phyloP scores from a whole-genome alignment of 768 basidiomycete genomes.

The Sarcomyxa edulis region DNA sequence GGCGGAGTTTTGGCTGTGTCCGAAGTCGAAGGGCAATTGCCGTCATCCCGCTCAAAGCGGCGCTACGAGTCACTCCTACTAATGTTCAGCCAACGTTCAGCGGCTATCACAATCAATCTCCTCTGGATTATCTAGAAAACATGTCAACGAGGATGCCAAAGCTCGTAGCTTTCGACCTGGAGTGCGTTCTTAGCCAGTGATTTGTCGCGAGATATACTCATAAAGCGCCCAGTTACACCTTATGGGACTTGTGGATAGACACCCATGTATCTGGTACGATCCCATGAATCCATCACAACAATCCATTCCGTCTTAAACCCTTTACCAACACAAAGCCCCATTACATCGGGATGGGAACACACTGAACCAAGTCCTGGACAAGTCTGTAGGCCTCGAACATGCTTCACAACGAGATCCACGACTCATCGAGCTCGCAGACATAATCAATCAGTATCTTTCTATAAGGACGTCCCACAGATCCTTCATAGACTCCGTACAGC shows the following conservation, averaged over 20 bases:
- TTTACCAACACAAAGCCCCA: slow-evolving; percentile 32
- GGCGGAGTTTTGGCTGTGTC: too few relatives aligned
- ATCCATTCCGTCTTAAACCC: neutral
- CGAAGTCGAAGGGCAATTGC: too few relatives aligned
- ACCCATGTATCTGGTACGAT: slow-evolving; percentile 57
- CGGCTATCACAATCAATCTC: too few relatives aligned
- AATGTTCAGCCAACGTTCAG: too few relatives aligned
- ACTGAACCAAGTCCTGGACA: slow-evolving; percentile 48
- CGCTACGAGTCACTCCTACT: too few relatives aligned
- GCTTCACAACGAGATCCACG: neutral
- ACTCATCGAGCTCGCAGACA: slow-evolving; percentile 30
- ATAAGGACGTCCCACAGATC: slow-evolving; percentile 71
- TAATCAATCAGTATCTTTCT: slow-evolving; percentile 60
- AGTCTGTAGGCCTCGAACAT: slow-evolving; percentile 19
- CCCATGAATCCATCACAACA: neutral
- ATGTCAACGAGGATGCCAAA: too few relatives aligned
- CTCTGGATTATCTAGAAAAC: too few relatives aligned
- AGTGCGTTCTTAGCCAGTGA: slow-evolving; percentile 34
- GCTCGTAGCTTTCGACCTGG: slow-evolving; percentile 77
- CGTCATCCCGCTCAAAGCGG: too few relatives aligned
- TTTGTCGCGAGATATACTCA: slow-evolving; percentile 1
- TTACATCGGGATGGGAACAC: slow-evolving; percentile 41
- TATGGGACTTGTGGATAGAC: slow-evolving; percentile 89
- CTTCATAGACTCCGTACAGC: slow-evolving; percentile 49
- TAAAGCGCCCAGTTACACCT: slow-evolving; percentile 56